Evolutionary conservation across 805 yeast species (phyloP), one percentile per base, ranked within the genome.

Genomic region (Kodamaea restingae): DNA sequence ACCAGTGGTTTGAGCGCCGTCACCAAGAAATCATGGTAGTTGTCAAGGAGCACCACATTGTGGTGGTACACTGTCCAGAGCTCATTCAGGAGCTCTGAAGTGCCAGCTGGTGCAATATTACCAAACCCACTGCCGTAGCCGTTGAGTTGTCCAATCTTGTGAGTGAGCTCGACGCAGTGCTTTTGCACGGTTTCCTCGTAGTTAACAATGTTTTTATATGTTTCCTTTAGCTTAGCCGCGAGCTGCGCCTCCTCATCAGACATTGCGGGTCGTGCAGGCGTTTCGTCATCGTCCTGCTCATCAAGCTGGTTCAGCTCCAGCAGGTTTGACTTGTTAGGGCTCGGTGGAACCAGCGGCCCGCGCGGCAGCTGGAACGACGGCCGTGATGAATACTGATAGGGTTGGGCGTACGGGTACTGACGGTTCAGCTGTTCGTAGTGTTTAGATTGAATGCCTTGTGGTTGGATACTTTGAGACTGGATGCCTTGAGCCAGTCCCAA

Each of bases 31-130:
- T 83, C 88, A 45, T 81, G 78, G 53, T 84, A 84, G 49, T 81
- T 76, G 56, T 84, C 85, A 41, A 84, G 62, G 27, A 84, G 60
- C 22, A 78, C 78, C 12, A 80, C 68, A 55, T 82, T 81, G 46
- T 78, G 75, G 55, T 78, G 83, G 60, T 83, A 83, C 15, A 81
- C 80, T 14, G 76, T 68, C 90, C 90, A 83, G 40, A 83, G 60
- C 50, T 80, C 82, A 47, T 81, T 71, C 41, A 70, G 67, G 24
- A 76, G 61, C 46, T 80, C 81, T 39, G 77, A 63, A 11, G 67
- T 60, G 28, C 60, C 58, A n/a, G 55, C 54, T n/a, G 49, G 35
- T 5, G 33, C 24, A 17, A 15, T 15, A 3, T 15, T 25, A 4
- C 21, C 22, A 15, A 24, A 22, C 10, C 31, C 38, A 2, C 20